A percentile compares a stretch with the other conserved stretches of the same genome.
These are phyloP conservation scores for Paecilomyces sp. DNA, from an alignment of 2,329 filamentous ascomycete species.

Conservation along the genomic window DNA sequence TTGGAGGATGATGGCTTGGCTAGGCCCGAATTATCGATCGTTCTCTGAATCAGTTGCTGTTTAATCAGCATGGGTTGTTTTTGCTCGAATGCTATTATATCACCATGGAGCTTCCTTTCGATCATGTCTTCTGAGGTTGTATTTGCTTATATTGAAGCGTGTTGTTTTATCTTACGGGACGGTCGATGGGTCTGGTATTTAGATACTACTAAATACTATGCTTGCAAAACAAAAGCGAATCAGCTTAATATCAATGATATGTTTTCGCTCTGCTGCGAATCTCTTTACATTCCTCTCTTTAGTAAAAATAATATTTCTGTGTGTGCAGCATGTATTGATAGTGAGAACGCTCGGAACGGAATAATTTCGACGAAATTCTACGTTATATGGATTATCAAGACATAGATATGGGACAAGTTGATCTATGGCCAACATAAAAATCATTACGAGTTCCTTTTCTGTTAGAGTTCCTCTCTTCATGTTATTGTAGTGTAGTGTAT, in stretches of 20 bases:
- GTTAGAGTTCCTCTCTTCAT: too few relatives aligned
- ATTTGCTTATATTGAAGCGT: neutral
- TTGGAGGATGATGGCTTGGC: constrained; percentile 73
- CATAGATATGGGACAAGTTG: too few relatives aligned
- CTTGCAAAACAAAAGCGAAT: neutral
- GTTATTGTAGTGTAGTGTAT: too few relatives aligned
- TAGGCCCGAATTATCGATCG: constrained; percentile 73
- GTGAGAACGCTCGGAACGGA: neutral
- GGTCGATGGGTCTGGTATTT: neutral
- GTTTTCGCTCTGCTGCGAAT: neutral
- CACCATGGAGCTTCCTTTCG: neutral
- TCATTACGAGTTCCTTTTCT: too few relatives aligned
- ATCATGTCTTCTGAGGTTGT: neutral
- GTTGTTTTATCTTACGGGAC: neutral
- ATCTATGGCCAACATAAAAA: too few relatives aligned
- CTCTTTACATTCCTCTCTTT: too few relatives aligned
- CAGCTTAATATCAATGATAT: neutral
- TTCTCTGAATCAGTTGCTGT: constrained; percentile 51
- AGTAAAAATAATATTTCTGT: too few relatives aligned
- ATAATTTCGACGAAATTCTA: too few relatives aligned
- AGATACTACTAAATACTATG: neutral
- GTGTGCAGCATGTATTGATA: neutral
- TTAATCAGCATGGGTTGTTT: neutral
- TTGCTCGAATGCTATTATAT: neutral
- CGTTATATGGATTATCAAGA: too few relatives aligned